phyloP scores from a whole-genome alignment of 2,329 filamentous ascomycete species.

The Epichloe baconii region DNA sequence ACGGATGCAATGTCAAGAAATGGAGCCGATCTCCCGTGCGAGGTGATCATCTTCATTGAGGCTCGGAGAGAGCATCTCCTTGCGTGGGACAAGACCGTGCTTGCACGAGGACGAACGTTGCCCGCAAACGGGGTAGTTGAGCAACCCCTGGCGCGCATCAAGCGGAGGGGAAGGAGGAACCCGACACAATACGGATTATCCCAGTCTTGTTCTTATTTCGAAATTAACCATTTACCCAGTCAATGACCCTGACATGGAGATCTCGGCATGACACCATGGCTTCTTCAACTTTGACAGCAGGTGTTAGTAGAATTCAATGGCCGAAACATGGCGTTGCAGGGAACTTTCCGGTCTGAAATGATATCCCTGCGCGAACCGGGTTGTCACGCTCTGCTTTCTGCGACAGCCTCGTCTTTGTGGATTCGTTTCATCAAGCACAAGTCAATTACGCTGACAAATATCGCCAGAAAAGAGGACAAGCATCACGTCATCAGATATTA shows the following conservation, averaged over 20 bases:
- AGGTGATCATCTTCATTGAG: conserved; percentile 6
- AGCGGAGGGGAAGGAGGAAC: background rate
- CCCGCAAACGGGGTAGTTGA: background rate
- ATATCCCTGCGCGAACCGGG: background rate
- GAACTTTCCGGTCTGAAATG: background rate
- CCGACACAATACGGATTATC: background rate
- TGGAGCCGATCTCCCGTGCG: conserved; percentile 6
- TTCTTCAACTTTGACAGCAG: background rate
- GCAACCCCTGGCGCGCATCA: background rate
- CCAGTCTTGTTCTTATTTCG: too few relatives aligned
- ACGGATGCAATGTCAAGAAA: background rate
- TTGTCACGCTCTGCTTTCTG: background rate
- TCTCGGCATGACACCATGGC: too few relatives aligned
- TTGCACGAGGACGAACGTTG: conserved; percentile 1
- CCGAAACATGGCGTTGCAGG: background rate
- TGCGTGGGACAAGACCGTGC: conserved; percentile 7
- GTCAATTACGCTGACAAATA: background rate
- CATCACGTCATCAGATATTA: background rate
- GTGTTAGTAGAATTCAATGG: background rate
- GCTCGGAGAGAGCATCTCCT: background rate
- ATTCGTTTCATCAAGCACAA: background rate
- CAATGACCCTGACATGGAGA: too few relatives aligned
- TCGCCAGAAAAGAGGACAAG: background rate
- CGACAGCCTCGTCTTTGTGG: background rate
- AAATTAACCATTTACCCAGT: too few relatives aligned